Conservation (phyloP, 306 rosid genomes). For the Cicer yamashitae region DNA sequence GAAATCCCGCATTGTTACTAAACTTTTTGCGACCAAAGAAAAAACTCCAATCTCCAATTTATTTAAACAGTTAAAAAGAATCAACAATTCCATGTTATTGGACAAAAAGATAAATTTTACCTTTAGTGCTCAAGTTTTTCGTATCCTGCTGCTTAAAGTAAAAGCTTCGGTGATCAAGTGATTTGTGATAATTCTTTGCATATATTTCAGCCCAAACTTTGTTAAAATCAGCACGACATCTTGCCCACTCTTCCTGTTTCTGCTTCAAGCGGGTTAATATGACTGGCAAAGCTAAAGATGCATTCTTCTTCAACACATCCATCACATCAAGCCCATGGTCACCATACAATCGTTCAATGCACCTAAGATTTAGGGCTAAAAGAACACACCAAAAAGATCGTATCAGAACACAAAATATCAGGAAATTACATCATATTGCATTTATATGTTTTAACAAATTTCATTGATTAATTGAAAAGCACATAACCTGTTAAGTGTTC, state of each 20-base stretch:
- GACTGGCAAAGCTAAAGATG: slow-evolving; percentile 82
- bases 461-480: slow-evolving; percentile 43
- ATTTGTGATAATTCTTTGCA: slow-evolving; percentile 92
- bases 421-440: slow-evolving; percentile 29
- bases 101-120: slow-evolving; percentile 50
- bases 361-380: slow-evolving; percentile 86
- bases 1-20: not conserved
- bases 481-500: slow-evolving; percentile 87
- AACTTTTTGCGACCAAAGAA: slow-evolving; percentile 1
- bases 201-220: slow-evolving; percentile 97
- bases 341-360: slow-evolving; percentile 93
- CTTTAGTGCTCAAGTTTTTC: slow-evolving; percentile 93
- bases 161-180: slow-evolving; percentile 98
- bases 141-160: slow-evolving; percentile 98
- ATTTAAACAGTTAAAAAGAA: slow-evolving; percentile 3
- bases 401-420: slow-evolving; percentile 46
- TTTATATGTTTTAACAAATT: slow-evolving; percentile 32
- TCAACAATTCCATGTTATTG: slow-evolving; percentile 27
- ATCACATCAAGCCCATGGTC: slow-evolving; percentile 99
- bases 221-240: slow-evolving; percentile 84
- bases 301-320: slow-evolving; percentile 90
- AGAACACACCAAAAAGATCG: slow-evolving; percentile 22
- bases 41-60: slow-evolving; percentile 6
- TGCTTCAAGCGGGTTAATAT: slow-evolving; percentile 92
- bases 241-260: slow-evolving; percentile 97